Conservation (phyloP, 1,139 yeast species). For the Protomyces pachydermus region DNA sequence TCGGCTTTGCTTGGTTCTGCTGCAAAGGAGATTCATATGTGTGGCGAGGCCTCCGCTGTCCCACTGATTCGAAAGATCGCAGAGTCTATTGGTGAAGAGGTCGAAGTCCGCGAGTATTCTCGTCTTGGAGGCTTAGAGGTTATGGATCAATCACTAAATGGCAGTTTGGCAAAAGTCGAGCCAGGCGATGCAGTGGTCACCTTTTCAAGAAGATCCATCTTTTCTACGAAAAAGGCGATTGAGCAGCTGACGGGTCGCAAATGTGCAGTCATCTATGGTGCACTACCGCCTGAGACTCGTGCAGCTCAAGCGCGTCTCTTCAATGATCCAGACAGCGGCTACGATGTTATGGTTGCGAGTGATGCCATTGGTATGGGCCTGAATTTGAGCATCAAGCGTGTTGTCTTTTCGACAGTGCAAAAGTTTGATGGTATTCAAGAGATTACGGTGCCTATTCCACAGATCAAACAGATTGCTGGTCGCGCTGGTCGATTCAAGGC, state of each 20-base stretch:
- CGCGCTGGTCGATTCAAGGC: constrained; percentile 78
- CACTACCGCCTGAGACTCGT: constrained; percentile 92
- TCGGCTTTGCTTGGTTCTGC: constrained; percentile 80
- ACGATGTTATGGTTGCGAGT: constrained; percentile 80
- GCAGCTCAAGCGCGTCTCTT: constrained; percentile 75
- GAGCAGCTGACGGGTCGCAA: constrained; percentile 57
- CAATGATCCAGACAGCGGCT: constrained; percentile 58
- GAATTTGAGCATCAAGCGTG: constrained; percentile 66
- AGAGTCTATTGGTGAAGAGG: constrained; percentile 69
- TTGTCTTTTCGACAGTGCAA: constrained; percentile 61
- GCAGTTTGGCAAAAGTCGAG: constrained; percentile 39
- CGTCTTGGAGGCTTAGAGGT: constrained; percentile 70
- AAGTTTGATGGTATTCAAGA: constrained; percentile 67
- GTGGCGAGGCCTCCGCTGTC: constrained; percentile 87
- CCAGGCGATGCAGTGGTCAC: constrained; percentile 89
- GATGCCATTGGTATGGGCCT: constrained; percentile 99
- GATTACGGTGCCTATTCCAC: constrained; percentile 53
- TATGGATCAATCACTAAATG: constrained; percentile 43
- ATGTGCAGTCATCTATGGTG: constrained; percentile 92
- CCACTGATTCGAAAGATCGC: constrained; percentile 57
- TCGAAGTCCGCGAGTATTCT: constrained; percentile 61
- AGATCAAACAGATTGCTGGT: constrained; percentile 89
- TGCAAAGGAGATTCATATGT: constrained; percentile 80
- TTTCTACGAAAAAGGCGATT: constrained; percentile 59
- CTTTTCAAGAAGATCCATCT: constrained; percentile 68